Base-by-base conservation (phyloP, 139 green algal species). In the Auxenochlorella pyrenoidosa region DNA sequence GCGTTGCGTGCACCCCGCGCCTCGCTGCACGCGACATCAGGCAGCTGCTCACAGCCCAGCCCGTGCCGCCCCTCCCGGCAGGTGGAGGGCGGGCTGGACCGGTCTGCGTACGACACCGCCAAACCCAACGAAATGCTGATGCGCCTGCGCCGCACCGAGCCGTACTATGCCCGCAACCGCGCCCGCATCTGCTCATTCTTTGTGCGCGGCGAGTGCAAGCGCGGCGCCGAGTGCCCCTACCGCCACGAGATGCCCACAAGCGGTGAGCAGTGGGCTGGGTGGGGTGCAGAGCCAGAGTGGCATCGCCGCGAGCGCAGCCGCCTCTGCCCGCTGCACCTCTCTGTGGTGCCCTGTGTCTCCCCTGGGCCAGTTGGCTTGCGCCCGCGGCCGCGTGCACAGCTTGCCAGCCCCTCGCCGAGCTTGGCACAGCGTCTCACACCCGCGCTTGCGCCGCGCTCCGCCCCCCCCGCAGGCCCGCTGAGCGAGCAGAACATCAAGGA, bases 161-260 rank as follows among this genome's bases (percentile, higher is more conserved):
- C 98, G 0, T 99, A 99, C 91, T 99, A 99, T 91, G 98, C 96
- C 91, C 92, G 98, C 60, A 99, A 99, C 90, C 86, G 94, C 75
- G 95, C 98, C 22, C 93, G 94, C 26, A 95, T 99, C 63, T 99
- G 98, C 95, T 95, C 91, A 24, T 99, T 99, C 93, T 99, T 97
- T 71, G 94, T 98, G 32, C 90, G 93, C 30, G 97, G 97, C 34
- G 86, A 95, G 88, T 99, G 98, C 95, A 99, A 95, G 63, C 94
- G 98, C 47, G 97, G 97, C 21, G 94, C 94, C 4, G 97, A 99
- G 90, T 99, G 98, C 90, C 98, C 98, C 15, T 99, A 98, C 91
- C 90, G 96, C 10, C 95, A 98, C 81, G 95, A 98, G 87, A 95
- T 98, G 94, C 95, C 94, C 65, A 90, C 88, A 36, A 88, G 88